phyloP scores from a whole-genome alignment of 2,329 filamentous ascomycete genomes.

The Chrysoporthe deuterocubensis region DNA sequence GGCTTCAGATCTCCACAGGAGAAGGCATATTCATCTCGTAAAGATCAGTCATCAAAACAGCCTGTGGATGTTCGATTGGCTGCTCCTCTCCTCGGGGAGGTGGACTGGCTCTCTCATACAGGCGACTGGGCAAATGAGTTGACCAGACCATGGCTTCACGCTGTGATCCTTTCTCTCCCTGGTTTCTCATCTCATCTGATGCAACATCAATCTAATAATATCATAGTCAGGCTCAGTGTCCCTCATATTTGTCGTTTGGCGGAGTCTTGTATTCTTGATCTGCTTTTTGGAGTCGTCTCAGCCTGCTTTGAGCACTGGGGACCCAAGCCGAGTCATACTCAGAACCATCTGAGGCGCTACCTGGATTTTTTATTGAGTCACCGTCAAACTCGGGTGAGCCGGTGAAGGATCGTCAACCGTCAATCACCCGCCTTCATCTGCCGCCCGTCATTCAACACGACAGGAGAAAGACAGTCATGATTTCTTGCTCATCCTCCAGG shows the following conservation, averaged over 20 bases:
- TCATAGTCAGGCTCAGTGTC: not conserved
- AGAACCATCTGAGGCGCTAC: not conserved
- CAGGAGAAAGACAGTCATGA: not conserved
- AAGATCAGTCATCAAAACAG: slow-evolving; percentile 13
- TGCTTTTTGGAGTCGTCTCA: not conserved
- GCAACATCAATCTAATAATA: not conserved
- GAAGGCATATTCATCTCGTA: slow-evolving; percentile 9
- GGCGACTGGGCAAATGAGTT: not conserved
- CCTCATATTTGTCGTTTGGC: not conserved
- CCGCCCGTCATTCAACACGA: not conserved
- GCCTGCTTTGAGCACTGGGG: not conserved
- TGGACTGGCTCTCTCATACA: not conserved
- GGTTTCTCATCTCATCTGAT: not conserved
- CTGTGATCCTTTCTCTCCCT: not conserved
- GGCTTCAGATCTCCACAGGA: not conserved
- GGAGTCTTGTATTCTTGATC: not conserved
- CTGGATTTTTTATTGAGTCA: not conserved
- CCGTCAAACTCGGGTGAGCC: not conserved
- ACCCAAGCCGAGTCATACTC: not conserved
- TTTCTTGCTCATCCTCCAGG: slow-evolving; percentile 4
- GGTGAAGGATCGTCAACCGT: not conserved
- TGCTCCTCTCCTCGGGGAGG: not conserved
- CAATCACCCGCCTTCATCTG: no score
- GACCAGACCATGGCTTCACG: not conserved
- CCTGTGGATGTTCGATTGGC: not conserved